Conservation (phyloP, 169 alveolate species). For the Eimeria necatrix region DNA sequence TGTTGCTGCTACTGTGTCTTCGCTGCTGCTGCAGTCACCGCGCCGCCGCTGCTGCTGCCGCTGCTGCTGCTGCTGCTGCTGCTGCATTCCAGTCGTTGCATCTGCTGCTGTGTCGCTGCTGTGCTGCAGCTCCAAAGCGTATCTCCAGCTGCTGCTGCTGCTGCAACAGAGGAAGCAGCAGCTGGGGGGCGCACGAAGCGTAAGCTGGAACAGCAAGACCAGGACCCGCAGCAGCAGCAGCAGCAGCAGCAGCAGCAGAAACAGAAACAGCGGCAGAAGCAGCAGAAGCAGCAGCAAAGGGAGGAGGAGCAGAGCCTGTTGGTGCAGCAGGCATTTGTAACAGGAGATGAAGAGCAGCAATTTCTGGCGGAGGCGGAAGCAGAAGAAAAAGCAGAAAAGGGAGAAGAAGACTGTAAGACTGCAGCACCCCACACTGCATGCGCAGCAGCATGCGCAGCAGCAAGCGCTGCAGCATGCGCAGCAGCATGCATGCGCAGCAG, state of each 20-base stretch:
- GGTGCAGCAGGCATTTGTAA: constrained; percentile 54
- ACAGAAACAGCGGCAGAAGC: not conserved
- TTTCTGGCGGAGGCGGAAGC: constrained; percentile 18
- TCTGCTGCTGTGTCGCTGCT: not conserved
- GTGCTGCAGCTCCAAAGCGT: constrained; percentile 19
- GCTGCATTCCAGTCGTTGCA: not conserved
- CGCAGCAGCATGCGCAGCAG: too few relatives aligned
- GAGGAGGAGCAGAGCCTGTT: constrained; percentile 35
- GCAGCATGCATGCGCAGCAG: not conserved
- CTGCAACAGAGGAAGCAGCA: not conserved
- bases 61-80: constrained; percentile 25
- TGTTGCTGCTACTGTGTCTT: too few relatives aligned
- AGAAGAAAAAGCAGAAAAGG: not conserved
- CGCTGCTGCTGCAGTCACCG: not conserved
- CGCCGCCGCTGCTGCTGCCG: not conserved
- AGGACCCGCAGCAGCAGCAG: too few relatives aligned
- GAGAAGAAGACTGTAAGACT: constrained; percentile 11
- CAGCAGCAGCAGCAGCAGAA: not conserved
- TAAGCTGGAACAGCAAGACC: not conserved
- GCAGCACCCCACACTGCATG: too few relatives aligned
- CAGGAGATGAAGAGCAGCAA: constrained; percentile 14
- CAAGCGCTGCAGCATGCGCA: not conserved
- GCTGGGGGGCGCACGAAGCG: not conserved
- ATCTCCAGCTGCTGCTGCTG: not conserved
- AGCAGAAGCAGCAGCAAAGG: not conserved